Conservation (phyloP, 148 eudicot species). For the Bassia scoparia region DNA sequence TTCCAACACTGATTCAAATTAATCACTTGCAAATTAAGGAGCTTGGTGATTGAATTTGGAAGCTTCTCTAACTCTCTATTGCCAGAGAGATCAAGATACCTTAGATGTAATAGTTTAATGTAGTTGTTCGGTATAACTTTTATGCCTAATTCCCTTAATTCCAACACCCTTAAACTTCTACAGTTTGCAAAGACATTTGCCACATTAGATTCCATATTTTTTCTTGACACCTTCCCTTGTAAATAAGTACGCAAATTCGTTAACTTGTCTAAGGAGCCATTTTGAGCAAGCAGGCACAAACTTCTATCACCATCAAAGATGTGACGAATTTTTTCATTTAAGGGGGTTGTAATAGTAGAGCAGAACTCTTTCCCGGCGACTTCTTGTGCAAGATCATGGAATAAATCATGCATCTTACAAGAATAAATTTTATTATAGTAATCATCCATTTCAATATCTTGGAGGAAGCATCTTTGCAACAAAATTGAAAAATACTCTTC, state of each 20-base stretch:
- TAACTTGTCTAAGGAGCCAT: too few relatives aligned
- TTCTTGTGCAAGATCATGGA: background rate
- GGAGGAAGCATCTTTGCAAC: background rate
- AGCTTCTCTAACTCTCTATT: slow-evolving; percentile 1
- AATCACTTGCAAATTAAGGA: slow-evolving; percentile 27
- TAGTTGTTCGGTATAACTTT: slow-evolving; percentile 10
- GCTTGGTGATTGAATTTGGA: slow-evolving; percentile 15
- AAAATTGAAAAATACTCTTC: too few relatives aligned
- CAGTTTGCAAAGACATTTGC: too few relatives aligned
- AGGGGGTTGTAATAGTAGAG: too few relatives aligned
- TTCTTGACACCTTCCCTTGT: too few relatives aligned
- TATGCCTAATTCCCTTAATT: too few relatives aligned
- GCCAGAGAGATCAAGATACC: slow-evolving; percentile 22
- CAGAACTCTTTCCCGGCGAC: background rate
- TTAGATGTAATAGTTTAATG: slow-evolving; percentile 25
- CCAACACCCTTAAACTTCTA: too few relatives aligned
- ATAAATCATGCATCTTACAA: slow-evolving; percentile 23
- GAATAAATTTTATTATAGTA: background rate
- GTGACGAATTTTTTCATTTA: background rate
- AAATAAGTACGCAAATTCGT: too few relatives aligned
- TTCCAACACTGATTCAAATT: background rate
- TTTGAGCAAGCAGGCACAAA: too few relatives aligned
- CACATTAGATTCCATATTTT: too few relatives aligned
- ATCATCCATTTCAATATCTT: background rate
- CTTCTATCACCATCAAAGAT: background rate